Base-by-base conservation (phyloP, 2,329 filamentous ascomycete species). In the Aspergillus fischeri region DNA sequence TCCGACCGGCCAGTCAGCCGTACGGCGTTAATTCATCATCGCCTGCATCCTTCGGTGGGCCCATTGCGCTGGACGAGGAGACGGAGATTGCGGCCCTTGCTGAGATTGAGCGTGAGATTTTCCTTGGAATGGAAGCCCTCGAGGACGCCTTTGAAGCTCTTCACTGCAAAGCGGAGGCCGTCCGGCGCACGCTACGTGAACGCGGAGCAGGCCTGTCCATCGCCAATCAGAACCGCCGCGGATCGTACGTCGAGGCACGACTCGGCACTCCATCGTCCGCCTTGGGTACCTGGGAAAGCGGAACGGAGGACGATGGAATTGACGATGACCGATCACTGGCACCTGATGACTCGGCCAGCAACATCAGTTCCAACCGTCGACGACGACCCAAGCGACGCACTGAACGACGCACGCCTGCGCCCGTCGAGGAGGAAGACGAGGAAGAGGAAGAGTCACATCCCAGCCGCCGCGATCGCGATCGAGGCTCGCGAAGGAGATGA, bases 81-180 rank as follows among this genome's bases (percentile, higher is more conserved):
- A 91, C 90, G 54, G 93, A 97, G 72, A 92, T 97, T 67, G 90
- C 90, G 0, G 89, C 90, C 1, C 82, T 97, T 5, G 91, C 91
- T 7, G 93, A 97, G 75, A 87, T 97, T 42, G 93, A 97, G 75
- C 86, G 92, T 6, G 91, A 96, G 68, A 96, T 97, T 57, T 97
- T 93, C 75, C 83, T 86, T 35, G 91, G 92, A 60, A 97, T 97
- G 93, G 93, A 97, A 75, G 87, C 86, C 0, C 83, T 97, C 25
- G 93, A 97, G 74, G 91, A 97, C 69, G 92, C 92, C 0, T 97
- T 97, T 66, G 93, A 97, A 76, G 86, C 85, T 28, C 81, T 97
- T n/a, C 93, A 97, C 70, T 83, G 86, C 63, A 88, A 88, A 67
- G 93, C 93, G 1, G 92, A 97, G 75, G 75, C 81, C 20, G 90